phyloP scores from a whole-genome alignment of 2,329 filamentous ascomycete genomes.

The Neurospora sp. region DNA sequence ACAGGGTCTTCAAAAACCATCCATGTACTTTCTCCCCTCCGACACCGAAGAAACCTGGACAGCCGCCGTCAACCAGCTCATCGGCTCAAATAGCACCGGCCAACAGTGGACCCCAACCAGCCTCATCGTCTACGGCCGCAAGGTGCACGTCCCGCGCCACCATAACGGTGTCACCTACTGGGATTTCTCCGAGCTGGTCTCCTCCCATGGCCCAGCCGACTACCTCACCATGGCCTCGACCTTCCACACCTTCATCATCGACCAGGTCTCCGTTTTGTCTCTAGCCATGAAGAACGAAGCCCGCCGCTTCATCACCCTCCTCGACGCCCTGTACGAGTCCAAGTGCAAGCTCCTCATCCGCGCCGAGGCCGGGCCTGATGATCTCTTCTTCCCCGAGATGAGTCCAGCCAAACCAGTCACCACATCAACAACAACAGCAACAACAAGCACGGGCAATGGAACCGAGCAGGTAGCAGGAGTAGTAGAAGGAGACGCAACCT shows the following conservation, averaged over 20 bases:
- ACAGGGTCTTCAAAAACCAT: slow-evolving; percentile 7
- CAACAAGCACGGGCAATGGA: background rate
- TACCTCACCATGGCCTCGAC: slow-evolving; percentile 73
- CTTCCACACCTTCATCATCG: slow-evolving; percentile 69
- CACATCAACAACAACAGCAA: background rate
- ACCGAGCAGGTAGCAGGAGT: slow-evolving; percentile 1
- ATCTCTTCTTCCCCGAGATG: slow-evolving; percentile 65
- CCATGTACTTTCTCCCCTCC: slow-evolving; percentile 15
- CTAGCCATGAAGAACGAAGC: slow-evolving; percentile 70
- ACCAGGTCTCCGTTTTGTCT: slow-evolving; percentile 57
- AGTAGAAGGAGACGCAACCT: slow-evolving; percentile 25
- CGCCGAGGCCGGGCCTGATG: slow-evolving; percentile 58
- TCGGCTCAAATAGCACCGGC: background rate
- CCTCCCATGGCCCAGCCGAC: slow-evolving; percentile 64
- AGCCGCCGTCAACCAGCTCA: background rate
- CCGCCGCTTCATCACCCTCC: slow-evolving; percentile 66
- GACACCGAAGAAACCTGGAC: slow-evolving; percentile 22
- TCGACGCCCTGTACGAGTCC: slow-evolving; percentile 76
- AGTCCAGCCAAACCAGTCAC: slow-evolving; percentile 3
- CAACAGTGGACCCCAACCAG: slow-evolving; percentile 31
- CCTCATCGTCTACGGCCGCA: slow-evolving; percentile 52
- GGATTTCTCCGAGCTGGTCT: slow-evolving; percentile 59
- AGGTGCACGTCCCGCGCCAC: slow-evolving; percentile 47
- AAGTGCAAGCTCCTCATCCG: slow-evolving; percentile 64
- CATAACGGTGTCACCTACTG: slow-evolving; percentile 49